Base-by-base conservation (phyloP, 2,329 filamentous ascomycete genomes). In the Colletotrichum musicola region DNA sequence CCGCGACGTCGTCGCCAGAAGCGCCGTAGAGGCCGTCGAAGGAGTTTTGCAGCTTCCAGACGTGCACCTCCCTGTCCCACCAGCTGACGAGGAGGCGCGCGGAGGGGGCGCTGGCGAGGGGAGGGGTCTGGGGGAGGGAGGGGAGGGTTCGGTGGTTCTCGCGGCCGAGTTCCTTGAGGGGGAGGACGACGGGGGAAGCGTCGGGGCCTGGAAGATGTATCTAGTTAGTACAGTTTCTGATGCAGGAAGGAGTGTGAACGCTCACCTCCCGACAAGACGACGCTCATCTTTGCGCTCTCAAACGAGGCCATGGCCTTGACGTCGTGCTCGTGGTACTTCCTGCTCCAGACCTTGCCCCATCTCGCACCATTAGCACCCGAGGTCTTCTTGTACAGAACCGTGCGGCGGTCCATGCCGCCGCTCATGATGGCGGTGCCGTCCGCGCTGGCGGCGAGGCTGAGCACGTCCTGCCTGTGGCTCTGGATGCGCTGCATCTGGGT, bases 271-370 rank as follows among this genome's bases (percentile, higher is more conserved):
- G 95, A 97, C 16, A 97, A 93, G 12, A 97, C 85, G 63, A 98
- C 90, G 75, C 94, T 98, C 76, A 97, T 88, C 57, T 89, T 89
- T 58, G 88, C 90, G 60, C 91, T 91, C 79, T 99, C 96, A 72
- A 95, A 98, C 0, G 93, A 90, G 40, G 94, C 93, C 89, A 98
- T 93, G 1, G 94, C 89, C 82, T 98, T 98, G 75, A 98, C 94
- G 81, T 99, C 96, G 79, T 98, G 95, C 53, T 92, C 89, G 77
- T 99, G 96, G 76, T 95, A 95, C 76, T 94, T 88, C 72, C 93
- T 88, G 76, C 97, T 94, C 79, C 90, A 92, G n/a, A 93, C 86
- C 79, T 96, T 95, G 67, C 88, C 88, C 96, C 96, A 99, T 76
- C 91, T 88, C 61, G 86, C 84, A 67, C 86, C 86, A 5, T 35